Conservation (phyloP, 768 basidiomycete species). For the Grammothele lineata region DNA sequence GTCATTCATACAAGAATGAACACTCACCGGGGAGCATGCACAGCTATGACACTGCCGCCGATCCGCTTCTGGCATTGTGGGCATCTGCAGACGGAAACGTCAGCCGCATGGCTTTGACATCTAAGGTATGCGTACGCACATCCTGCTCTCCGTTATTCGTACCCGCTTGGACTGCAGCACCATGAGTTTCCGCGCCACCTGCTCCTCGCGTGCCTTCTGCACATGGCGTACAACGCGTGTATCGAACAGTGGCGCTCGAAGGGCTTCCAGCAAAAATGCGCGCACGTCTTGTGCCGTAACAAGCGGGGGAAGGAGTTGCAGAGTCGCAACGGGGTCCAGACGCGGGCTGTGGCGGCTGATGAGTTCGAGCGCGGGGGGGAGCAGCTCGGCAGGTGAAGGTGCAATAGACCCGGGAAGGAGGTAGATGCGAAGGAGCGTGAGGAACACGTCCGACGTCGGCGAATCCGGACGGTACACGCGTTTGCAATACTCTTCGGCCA, state of each 20-base stretch:
- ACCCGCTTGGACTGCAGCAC: slow-evolving; percentile 76
- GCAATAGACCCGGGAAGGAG: slow-evolving; percentile 69
- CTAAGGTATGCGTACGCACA: slow-evolving; percentile 42
- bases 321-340: slow-evolving; percentile 75
- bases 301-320: slow-evolving; percentile 86
- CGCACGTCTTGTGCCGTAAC: slow-evolving; percentile 80
- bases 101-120: neutral
- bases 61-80: slow-evolving; percentile 94
- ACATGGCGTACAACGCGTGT: slow-evolving; percentile 65
- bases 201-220: slow-evolving; percentile 71
- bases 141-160: slow-evolving; percentile 86
- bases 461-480: slow-evolving; percentile 58
- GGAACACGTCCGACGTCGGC: slow-evolving; percentile 61
- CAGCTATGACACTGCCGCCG: slow-evolving; percentile 90
- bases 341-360: slow-evolving; percentile 81
- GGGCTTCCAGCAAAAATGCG: slow-evolving; percentile 69
- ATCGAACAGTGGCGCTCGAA: slow-evolving; percentile 66
- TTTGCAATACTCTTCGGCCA: slow-evolving; percentile 97
- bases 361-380: slow-evolving; percentile 82
- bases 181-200: slow-evolving; percentile 70
- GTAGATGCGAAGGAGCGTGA: slow-evolving; percentile 83
- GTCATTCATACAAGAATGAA: neutral
- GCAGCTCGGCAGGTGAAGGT: slow-evolving; percentile 47
- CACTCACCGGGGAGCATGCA: slow-evolving; percentile 80
- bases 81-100: slow-evolving; percentile 50